A percentile compares a stretch with the other conserved stretches of the same genome.
phyloP scores from a whole-genome alignment of 1,139 yeast genomes.

The Kodamaea plutei region DNA sequence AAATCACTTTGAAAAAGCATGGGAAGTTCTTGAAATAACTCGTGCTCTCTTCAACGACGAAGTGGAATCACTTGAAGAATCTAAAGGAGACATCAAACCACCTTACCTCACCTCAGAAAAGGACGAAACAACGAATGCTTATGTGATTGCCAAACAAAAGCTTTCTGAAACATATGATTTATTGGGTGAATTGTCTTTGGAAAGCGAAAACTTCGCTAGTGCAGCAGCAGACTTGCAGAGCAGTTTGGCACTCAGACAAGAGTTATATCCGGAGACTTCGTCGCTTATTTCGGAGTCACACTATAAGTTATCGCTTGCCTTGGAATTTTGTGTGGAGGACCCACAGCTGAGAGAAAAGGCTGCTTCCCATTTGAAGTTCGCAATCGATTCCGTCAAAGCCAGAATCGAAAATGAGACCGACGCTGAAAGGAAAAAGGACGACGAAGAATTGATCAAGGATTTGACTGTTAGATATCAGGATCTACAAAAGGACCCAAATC shows the following conservation, averaged over 20 bases:
- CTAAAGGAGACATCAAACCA: conserved; percentile 9
- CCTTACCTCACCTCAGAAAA: conserved; percentile 38
- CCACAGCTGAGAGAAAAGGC: conserved; percentile 48
- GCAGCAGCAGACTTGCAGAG: conserved; percentile 64
- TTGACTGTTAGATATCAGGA: conserved; percentile 50
- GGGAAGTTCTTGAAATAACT: conserved; percentile 80
- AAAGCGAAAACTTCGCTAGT: conserved; percentile 77
- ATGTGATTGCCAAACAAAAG: conserved; percentile 41
- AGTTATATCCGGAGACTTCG: conserved; percentile 50
- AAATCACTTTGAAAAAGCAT: conserved; percentile 78
- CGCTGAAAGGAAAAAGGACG: conserved; percentile 35
- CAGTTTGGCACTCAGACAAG: conserved; percentile 52
- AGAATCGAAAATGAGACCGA: conserved; percentile 30
- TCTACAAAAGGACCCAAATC: conserved; percentile 49
- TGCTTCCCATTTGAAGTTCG: conserved; percentile 52
- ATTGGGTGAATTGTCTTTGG: conserved; percentile 85
- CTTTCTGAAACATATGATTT: conserved; percentile 75
- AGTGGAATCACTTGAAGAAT: conserved; percentile 24
- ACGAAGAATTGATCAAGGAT: conserved; percentile 50
- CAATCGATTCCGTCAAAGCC: conserved; percentile 56
- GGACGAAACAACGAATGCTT: conserved; percentile 29
- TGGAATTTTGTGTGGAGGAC: conserved; percentile 63
- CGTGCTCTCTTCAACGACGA: conserved; percentile 57
- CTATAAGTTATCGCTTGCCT: conserved; percentile 75
- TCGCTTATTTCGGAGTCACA: conserved; percentile 73